phyloP scores from a whole-genome alignment of 768 basidiomycete species.

The Pleurotus djamor region DNA sequence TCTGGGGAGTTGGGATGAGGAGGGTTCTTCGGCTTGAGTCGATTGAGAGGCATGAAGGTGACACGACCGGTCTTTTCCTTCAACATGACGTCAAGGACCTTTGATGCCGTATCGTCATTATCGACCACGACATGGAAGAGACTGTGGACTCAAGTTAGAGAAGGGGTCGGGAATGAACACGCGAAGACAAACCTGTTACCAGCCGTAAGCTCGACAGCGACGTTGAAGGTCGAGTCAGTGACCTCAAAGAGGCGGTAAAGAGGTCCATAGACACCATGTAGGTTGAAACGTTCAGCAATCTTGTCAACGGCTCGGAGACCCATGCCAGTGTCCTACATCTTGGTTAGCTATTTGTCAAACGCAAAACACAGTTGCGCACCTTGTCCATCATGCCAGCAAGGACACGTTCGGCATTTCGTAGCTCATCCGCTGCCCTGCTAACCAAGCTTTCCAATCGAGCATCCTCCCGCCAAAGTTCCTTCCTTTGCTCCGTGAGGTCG shows the following conservation, averaged over 20 bases:
- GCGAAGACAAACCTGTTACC: conserved; percentile 73
- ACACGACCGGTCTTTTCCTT: conserved; percentile 92
- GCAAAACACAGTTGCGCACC: conserved; percentile 37
- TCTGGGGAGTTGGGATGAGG: conserved; percentile 70
- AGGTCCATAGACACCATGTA: conserved; percentile 91
- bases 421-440: conserved; percentile 74
- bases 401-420: conserved; percentile 75
- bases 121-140: conserved; percentile 98
- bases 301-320: conserved; percentile 85
- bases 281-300: conserved; percentile 71
- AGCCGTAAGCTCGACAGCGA: conserved; percentile 91
- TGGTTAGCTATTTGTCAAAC: conserved; percentile 1
- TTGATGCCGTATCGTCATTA: conserved; percentile 89
- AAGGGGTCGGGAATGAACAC: background rate
- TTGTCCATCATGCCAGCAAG: conserved; percentile 96
- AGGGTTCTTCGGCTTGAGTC: conserved; percentile 75
- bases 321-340: conserved; percentile 80
- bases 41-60: conserved; percentile 98
- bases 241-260: conserved; percentile 93
- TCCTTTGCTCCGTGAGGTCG: conserved; percentile 75
- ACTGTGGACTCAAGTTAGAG: conserved; percentile 35
- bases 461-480: conserved; percentile 95
- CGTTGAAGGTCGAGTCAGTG: conserved; percentile 84
- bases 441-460: conserved; percentile 81
- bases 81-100: conserved; percentile 91